phyloP scores from a whole-genome alignment of 768 basidiomycete genomes.

The Leccinum rimulosum region DNA sequence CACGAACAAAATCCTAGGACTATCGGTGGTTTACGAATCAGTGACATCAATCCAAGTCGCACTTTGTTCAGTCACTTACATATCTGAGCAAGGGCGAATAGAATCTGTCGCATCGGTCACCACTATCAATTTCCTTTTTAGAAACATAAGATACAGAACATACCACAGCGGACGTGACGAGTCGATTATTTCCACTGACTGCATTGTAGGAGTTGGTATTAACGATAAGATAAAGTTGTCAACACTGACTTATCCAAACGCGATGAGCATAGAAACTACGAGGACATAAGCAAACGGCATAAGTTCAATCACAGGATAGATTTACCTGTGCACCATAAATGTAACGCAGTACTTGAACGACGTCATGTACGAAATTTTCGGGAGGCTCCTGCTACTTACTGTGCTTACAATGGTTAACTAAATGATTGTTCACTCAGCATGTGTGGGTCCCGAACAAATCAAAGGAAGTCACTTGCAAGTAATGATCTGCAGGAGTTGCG shows the following conservation, averaged over 20 bases:
- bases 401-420: not conserved
- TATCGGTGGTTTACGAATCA: not conserved
- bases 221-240: not conserved
- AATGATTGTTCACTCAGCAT: not conserved
- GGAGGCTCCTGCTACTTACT: slow-evolving; percentile 3
- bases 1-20: slow-evolving; percentile 18
- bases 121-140: not conserved
- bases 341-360: slow-evolving; percentile 14
- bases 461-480: not conserved
- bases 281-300: not conserved
- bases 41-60: not conserved
- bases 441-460: not conserved
- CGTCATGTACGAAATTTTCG: not conserved
- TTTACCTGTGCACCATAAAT: slow-evolving; percentile 23
- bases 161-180: slow-evolving; percentile 17
- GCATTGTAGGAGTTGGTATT: not conserved
- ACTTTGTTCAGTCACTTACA: slow-evolving; percentile 4
- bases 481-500: not conserved
- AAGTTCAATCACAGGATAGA: not conserved
- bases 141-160: not conserved
- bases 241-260: slow-evolving; percentile 25
- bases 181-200: slow-evolving; percentile 21
- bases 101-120: not conserved
- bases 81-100: slow-evolving; percentile 12
- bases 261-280: slow-evolving; percentile 26